Conservation (phyloP, 163 green algal species). For the Volvox carteri region DNA sequence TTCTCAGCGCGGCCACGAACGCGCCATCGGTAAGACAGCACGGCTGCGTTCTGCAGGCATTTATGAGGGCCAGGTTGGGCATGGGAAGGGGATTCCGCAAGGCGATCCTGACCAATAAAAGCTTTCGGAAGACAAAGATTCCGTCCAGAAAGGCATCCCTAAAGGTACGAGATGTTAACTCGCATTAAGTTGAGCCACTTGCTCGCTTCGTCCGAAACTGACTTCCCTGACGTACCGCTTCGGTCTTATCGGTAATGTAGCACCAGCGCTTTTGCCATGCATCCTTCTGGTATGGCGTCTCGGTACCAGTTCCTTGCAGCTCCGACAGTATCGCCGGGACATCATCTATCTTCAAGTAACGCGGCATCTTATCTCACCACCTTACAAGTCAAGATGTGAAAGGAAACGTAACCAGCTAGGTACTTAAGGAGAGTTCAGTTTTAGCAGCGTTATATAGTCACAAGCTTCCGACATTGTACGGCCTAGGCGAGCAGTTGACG, state of each 20-base stretch:
- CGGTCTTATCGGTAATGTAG: background rate
- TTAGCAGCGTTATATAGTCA: too few species aligned
- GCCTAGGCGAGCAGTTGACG: too few species aligned
- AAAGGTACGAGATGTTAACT: background rate
- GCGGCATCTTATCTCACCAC: background rate
- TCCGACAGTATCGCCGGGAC: conserved; percentile 17
- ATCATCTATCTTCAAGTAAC: conserved; percentile 11
- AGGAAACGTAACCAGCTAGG: too few species aligned
- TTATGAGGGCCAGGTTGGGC: background rate
- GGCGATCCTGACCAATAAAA: background rate
- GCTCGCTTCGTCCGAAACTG: background rate
- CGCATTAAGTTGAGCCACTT: background rate
- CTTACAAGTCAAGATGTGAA: too few species aligned
- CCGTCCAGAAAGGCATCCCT: background rate
- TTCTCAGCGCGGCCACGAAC: conserved; percentile 14
- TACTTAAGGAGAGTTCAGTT: too few species aligned
- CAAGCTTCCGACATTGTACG: too few species aligned
- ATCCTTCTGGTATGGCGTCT: conserved; percentile 12
- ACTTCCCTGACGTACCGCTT: background rate
- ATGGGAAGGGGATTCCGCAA: background rate
- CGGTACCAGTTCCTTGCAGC: background rate
- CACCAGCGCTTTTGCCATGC: conserved; percentile 32
- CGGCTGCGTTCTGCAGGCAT: conserved; percentile 3
- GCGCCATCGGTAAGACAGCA: conserved; percentile 46
- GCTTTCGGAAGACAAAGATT: background rate